Evolutionary conservation across 805 yeast genomes (phyloP), one percentile per base, ranked within the genome.

Genomic region (Jamesozyma piceae): DNA sequence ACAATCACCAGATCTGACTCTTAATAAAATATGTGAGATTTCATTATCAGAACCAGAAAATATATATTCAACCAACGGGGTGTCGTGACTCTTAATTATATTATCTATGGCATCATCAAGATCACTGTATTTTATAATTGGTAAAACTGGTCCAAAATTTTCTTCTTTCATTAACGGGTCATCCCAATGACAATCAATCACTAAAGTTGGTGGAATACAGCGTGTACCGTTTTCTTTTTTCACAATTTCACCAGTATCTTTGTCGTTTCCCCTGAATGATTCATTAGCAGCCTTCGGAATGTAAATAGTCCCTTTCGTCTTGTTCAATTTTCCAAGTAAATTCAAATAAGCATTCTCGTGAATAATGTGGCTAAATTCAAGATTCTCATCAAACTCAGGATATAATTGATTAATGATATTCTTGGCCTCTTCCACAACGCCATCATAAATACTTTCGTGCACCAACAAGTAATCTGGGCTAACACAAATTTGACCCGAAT

Each of bases 401-500:
- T 59, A 85, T 37, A 77, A 64, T 37, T 68, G 70, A 22, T 65
- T 62, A 28, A 63, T 60, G 26, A 73, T 53, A 18, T 70, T 69
- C 52, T 42, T 69, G 53, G 43, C 55, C 5, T 63, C 67, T 1
- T 51, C 51, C 6, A 77, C 62, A 39, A 84, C 74, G 48, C 73
- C 65, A 22, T 67, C 74, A 53, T 79, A 76, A 19, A 78, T 62
- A 3, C 69, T 60, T 43, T 71, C 75, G 45, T 82, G 86, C n/a
- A 78, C 82, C 36, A 86, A 54, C 4, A 82, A 65, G 55, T 87
- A 89, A 64, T 90, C 97, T 8, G 89, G 82, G 9, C 95, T 84
- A 32, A 86, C 83, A 67, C 97, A 89, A 2, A 92, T 79, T 66
- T 89, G 97, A 15, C 97, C 97, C 15, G 83, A 75, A 58, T 87